These are phyloP conservation scores for Aspergillus unguis DNA, from an alignment of 2,329 filamentous ascomycete species.

Conservation along the genomic window DNA sequence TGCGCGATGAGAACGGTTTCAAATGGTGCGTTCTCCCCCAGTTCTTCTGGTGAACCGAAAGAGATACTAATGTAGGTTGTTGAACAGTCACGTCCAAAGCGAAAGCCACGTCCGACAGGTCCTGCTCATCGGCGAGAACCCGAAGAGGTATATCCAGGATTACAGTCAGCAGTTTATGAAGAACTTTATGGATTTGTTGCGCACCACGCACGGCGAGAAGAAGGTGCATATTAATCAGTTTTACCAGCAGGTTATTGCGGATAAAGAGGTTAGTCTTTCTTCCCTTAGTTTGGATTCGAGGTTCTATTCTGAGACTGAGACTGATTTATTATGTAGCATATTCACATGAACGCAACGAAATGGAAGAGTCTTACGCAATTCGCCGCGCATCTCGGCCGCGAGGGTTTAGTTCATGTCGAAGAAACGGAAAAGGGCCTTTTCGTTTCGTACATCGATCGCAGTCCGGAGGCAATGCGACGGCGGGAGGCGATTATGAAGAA, in stretches of 20 bases:
- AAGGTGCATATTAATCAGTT: slow-evolving; percentile 85
- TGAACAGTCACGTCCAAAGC: slow-evolving; percentile 67
- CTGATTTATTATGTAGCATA: slow-evolving; percentile 48
- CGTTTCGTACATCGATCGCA: slow-evolving; percentile 88
- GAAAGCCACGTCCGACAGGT: slow-evolving; percentile 90
- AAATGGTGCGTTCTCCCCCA: slow-evolving; percentile 50
- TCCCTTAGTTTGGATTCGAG: neutral
- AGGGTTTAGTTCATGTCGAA: slow-evolving; percentile 86
- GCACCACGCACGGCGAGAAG: slow-evolving; percentile 87
- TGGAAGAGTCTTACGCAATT: slow-evolving; percentile 89
- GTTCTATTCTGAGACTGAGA: too few species aligned
- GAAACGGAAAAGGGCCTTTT: slow-evolving; percentile 81
- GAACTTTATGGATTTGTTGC: slow-evolving; percentile 73
- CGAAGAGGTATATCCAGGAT: slow-evolving; percentile 76
- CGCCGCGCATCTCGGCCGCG: slow-evolving; percentile 77
- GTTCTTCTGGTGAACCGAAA: too few species aligned
- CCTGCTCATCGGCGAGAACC: slow-evolving; percentile 80
- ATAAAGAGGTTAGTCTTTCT: slow-evolving; percentile 56
- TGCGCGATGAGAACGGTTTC: slow-evolving; percentile 84
- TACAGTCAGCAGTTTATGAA: slow-evolving; percentile 77
- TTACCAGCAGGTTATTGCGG: slow-evolving; percentile 88
- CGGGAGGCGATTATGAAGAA: slow-evolving; percentile 78
- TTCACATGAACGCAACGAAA: slow-evolving; percentile 91
- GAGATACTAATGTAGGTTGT: neutral
- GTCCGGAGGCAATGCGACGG: slow-evolving; percentile 74